phyloP scores from a whole-genome alignment of 257 asterid species.

The Solanum peruvianum region DNA sequence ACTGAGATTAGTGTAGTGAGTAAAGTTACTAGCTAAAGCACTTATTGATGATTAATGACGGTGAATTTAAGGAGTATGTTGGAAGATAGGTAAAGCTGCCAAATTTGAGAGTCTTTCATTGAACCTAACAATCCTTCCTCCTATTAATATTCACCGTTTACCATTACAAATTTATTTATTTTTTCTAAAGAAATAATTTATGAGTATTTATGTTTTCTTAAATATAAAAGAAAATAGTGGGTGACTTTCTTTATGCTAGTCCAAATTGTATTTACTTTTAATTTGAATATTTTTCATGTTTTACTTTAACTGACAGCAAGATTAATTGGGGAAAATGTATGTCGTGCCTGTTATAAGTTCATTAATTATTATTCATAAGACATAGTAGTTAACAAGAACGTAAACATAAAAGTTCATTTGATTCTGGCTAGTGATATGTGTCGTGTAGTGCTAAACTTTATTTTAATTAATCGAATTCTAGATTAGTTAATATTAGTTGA shows the following conservation, averaged over 20 bases:
- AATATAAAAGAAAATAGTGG: neutral
- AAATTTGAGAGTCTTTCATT: neutral
- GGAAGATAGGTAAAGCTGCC: neutral
- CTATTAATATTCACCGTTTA: neutral
- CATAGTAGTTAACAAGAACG: neutral
- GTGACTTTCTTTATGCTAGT: neutral
- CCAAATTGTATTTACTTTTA: neutral
- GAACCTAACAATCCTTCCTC: neutral
- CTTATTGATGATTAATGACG: neutral
- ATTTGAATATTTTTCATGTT: neutral
- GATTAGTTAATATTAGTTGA: neutral
- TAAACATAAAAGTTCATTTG: neutral
- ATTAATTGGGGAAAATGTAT: neutral
- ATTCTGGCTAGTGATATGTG: neutral
- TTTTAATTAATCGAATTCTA: neutral
- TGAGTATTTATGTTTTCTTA: neutral
- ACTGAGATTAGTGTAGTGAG: neutral
- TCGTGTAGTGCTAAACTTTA: neutral
- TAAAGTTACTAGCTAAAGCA: neutral
- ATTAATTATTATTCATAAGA: neutral
- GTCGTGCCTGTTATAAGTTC: neutral
- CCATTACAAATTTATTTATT: neutral
- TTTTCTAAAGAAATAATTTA: neutral
- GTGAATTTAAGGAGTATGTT: neutral
- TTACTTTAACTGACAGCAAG: neutral